Base-by-base conservation (phyloP, 2,329 filamentous ascomycete species). In the Coleophoma crateriformis region DNA sequence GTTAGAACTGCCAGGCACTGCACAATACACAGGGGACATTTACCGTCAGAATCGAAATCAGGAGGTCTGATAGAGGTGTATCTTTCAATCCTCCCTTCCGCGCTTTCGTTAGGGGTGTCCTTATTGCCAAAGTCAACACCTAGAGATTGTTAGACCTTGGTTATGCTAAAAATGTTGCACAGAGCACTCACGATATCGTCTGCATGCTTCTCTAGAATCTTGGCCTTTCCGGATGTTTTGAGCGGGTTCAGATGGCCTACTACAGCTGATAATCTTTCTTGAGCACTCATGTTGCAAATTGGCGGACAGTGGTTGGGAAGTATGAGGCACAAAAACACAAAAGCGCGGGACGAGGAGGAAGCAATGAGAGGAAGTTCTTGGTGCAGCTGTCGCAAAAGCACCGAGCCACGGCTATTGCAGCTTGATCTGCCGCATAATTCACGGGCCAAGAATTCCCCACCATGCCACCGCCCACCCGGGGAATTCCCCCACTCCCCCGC, bases 61-160 rank as follows among this genome's bases (percentile, higher is more conserved):
- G 82, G 55, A 97, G 78, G 68, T 97, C 91, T 39, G 89, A 81
- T 14, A 88, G 86, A 48, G 81, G 77, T 6, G 92, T 96, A 72
- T 97, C 92, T 76, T 96, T 96, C 78, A 97, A 90, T 48, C 83
- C 86, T 58, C 92, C 92, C 72, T 90, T 91, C 64, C 90, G 89
- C 58, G 90, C 91, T 71, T 89, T 94, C 58, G 90, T 95, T 69
- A 96, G 83, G 62, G 92, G 82, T 15, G 89, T 95, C 62, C 92
- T 88, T 64, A 95, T 87, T 55, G 88, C 88, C 60, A 87, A 88
- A 50, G 92, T 96, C 53, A 97, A 84, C 61, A 97, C 92, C 59
- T 63, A 44, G 12, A 11, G 32, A 22, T 2, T n/a, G 19, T 44
- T n/a, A 14, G 5, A 32, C 12, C 19, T 14, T 13, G 4, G 19